Base-by-base conservation (phyloP, 1,284 basidiomycete genomes). In the Entoloma clypeatum region DNA sequence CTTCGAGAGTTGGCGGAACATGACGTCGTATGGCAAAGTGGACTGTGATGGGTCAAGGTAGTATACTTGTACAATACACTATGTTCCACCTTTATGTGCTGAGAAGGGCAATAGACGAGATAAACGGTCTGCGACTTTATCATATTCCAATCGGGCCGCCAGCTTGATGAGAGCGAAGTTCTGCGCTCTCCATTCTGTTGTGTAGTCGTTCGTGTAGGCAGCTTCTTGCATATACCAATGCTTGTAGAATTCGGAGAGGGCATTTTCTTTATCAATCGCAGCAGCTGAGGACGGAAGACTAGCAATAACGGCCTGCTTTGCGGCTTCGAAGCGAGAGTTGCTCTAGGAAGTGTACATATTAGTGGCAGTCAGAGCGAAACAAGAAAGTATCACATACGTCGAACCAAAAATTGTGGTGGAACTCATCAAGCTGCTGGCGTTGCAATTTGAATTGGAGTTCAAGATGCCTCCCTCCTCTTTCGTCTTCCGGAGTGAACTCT, bases 371-470 rank as follows among this genome's bases (percentile, higher is more conserved):
- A n/a, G 18, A 43, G 14, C 23, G 30, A n/a, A 30, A 26, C 23
- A 21, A 30, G 32, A 21, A 39, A 13, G 29, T 14, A 14, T 9
- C n/a, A 70, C 83, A 52, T 54, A 88, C 86, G 43, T 88, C 79
- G 36, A 75, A 61, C 86, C 86, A 89, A 56, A 86, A 89, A 24
- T 71, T 64, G 43, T 88, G 81, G 48, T 87, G 81, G 54, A 82
- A 79, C 11, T 74, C 67, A 54, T 88, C 84, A 13, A 86, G 59
- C 49, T 80, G 76, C 57, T 83, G 77, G 43, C 79, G 68, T 44
- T 80, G 75, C 39, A 87, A 62, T 47, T 76, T 79, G 68, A 74
- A 83, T 55, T 83, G 82, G 37, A 87, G 71, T 41, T 85, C 79
- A 6, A 70, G 56, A 23, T 66, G 62, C 45, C 61, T 63, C 49